These are phyloP conservation scores for Cucurbita maxima DNA, from an alignment of 306 rosid species.

Conservation along the genomic window DNA sequence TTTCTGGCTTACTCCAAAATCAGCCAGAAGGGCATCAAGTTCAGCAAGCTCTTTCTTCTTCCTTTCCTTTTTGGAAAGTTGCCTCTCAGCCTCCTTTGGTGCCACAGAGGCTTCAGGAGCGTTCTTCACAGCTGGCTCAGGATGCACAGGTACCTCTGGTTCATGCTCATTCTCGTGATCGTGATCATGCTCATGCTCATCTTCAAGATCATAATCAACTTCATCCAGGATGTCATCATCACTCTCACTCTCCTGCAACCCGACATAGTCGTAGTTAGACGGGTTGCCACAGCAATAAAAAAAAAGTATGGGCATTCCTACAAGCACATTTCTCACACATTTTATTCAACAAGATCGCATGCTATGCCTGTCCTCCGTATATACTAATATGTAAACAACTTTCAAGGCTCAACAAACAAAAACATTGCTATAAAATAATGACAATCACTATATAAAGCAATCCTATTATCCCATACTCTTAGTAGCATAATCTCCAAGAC, in stretches of 20 bases:
- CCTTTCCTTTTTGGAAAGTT: conserved; percentile 79
- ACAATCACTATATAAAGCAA: no score
- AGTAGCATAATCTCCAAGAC: neutral
- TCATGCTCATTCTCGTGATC: conserved; percentile 39
- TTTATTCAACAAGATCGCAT: neutral
- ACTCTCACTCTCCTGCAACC: conserved; percentile 61
- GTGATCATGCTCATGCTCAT: conserved; percentile 69
- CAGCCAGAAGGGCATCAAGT: conserved; percentile 91
- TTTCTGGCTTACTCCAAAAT: conserved; percentile 55
- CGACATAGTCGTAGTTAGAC: neutral
- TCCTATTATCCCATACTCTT: no score
- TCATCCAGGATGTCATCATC: conserved; percentile 84
- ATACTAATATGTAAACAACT: neutral
- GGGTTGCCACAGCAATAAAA: neutral
- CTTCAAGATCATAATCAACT: conserved; percentile 80
- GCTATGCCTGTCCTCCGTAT: neutral
- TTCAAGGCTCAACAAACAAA: neutral
- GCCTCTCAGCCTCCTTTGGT: conserved; percentile 71
- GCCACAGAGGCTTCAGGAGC: conserved; percentile 30
- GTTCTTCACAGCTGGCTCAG: conserved; percentile 42
- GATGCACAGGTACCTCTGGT: conserved; percentile 29
- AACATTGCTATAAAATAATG: neutral
- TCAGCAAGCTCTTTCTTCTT: conserved; percentile 95
- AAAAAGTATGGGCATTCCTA: neutral
- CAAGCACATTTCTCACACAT: neutral